These are phyloP conservation scores for Colletotrichum godetiae DNA, from an alignment of 2,329 filamentous ascomycete genomes.

Conservation along the genomic window DNA sequence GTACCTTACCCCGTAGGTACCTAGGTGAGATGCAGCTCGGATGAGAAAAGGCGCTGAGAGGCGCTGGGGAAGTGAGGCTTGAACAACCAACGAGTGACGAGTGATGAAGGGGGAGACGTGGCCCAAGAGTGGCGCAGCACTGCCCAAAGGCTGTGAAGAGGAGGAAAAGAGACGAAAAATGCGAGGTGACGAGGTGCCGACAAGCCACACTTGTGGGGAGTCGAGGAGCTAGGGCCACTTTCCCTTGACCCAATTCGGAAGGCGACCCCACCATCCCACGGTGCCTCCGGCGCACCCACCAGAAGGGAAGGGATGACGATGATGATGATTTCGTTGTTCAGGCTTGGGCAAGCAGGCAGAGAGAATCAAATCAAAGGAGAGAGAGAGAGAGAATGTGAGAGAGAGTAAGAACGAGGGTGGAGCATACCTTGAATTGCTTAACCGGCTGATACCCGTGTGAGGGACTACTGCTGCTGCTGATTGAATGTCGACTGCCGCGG, in stretches of 20 bases:
- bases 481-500: slow-evolving; percentile 19
- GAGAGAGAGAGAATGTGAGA: neutral
- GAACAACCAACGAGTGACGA: neutral
- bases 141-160: neutral
- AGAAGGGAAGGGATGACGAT: neutral
- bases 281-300: slow-evolving; percentile 4
- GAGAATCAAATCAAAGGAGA: neutral
- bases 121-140: slow-evolving; percentile 24
- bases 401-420: too few species aligned
- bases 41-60: neutral
- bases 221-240: slow-evolving; percentile 7
- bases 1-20: too few species aligned
- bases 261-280: neutral
- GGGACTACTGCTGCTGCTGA: neutral
- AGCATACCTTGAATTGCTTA: slow-evolving; percentile 11
- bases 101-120: slow-evolving; percentile 7
- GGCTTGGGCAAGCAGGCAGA: neutral
- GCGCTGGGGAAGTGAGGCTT: slow-evolving; percentile 12
- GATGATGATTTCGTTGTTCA: neutral
- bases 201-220: slow-evolving; percentile 29
- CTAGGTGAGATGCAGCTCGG: neutral
- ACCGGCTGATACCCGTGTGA: neutral
- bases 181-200: slow-evolving; percentile 7
- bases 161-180: neutral
- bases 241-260: neutral